These are phyloP conservation scores for Beauveria australis DNA, from an alignment of 2,329 filamentous ascomycete species.

Conservation along the genomic window DNA sequence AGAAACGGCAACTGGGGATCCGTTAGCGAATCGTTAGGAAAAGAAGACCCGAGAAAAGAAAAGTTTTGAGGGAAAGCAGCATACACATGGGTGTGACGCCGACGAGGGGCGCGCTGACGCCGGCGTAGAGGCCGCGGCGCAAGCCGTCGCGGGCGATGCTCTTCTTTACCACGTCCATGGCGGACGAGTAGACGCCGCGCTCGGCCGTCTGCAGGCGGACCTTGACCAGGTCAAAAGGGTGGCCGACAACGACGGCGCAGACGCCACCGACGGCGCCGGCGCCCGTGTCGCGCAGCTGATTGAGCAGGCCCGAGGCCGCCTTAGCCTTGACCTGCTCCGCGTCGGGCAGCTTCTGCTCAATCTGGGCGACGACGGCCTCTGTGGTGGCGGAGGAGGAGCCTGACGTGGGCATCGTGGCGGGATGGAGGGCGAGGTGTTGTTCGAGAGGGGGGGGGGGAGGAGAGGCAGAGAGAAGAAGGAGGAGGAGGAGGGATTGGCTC, in stretches of 20 bases:
- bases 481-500: too few species aligned
- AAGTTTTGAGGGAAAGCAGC: constrained; percentile 29
- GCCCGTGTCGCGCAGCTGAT: constrained; percentile 68
- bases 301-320: constrained; percentile 27
- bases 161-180: constrained; percentile 85
- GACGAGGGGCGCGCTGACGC: constrained; percentile 87
- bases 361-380: constrained; percentile 32
- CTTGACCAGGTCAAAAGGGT: constrained; percentile 97
- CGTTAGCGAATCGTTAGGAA: background rate
- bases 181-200: constrained; percentile 81
- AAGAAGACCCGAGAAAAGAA: background rate
- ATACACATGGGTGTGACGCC: constrained; percentile 98
- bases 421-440: background rate
- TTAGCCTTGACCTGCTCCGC: constrained; percentile 30
- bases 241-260: constrained; percentile 87
- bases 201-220: constrained; percentile 95
- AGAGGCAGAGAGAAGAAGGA: background rate
- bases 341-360: constrained; percentile 33
- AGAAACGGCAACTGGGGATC: constrained; percentile 52
- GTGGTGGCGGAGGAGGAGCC: constrained; percentile 13
- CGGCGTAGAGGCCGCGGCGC: constrained; percentile 79
- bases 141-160: constrained; percentile 82
- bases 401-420: constrained; percentile 16
- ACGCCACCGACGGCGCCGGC: constrained; percentile 91
- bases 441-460: background rate